Conservation (phyloP, 2,329 filamentous ascomycete species). For the Xylaria sp. region DNA sequence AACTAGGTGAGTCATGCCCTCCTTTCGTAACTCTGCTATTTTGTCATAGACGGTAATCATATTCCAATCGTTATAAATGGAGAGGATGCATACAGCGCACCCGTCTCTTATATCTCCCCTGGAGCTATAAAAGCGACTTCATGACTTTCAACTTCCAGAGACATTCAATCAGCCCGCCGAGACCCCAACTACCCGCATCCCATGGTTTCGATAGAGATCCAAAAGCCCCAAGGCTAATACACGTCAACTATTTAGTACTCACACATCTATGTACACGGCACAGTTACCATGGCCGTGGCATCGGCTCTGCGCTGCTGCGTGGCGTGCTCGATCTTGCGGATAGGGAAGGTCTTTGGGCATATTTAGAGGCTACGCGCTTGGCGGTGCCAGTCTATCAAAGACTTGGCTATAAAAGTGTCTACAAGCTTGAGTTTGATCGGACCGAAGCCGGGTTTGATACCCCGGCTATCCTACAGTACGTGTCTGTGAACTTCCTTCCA, state of each 20-base stretch:
- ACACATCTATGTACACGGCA: conserved; percentile 42
- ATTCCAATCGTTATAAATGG: neutral
- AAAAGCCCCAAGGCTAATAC: neutral
- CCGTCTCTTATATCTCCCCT: neutral
- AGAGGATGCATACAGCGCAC: neutral
- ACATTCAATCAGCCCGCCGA: neutral
- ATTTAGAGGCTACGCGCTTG: conserved; percentile 40
- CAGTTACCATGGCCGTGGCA: conserved; percentile 42
- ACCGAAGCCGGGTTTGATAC: conserved; percentile 15
- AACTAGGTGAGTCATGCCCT: conserved; percentile 40
- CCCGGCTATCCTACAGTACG: conserved; percentile 23
- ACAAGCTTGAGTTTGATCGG: conserved; percentile 37
- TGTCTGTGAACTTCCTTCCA: neutral
- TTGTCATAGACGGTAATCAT: neutral
- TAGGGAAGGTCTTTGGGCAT: conserved; percentile 37
- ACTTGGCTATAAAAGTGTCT: conserved; percentile 39
- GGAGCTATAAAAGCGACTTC: neutral
- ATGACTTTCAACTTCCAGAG: neutral
- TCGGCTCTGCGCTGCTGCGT: conserved; percentile 41
- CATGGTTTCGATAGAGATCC: neutral
- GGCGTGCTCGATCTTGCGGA: conserved; percentile 42
- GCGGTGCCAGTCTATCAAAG: conserved; percentile 41
- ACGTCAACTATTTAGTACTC: conserved; percentile 33
- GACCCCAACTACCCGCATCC: too few species aligned
- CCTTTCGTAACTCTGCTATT: neutral